Base-by-base conservation (phyloP, 495 filamentous ascomycete genomes). In the Apiosordaria backusii region DNA sequence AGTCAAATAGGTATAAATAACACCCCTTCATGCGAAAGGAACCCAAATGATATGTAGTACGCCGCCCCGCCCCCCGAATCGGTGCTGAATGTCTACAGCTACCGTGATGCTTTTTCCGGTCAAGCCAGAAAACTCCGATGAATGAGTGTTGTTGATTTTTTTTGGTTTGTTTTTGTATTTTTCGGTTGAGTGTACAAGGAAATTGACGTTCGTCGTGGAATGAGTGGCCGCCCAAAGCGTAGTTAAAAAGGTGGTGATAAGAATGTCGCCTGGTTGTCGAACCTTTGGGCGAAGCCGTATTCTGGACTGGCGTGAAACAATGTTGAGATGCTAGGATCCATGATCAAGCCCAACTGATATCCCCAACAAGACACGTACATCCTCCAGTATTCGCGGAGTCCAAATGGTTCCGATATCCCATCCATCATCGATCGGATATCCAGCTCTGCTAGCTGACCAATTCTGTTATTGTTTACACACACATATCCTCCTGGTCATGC, bases 391-490 rank as follows among this genome's bases (percentile, higher is more conserved):
- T 57, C 62, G 63, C 53, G 64, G 64, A 70, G 63, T 66, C 68
- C 73, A 77, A 68, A 77, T 75, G 65, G 61, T 57, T 53, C 67
- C 62, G 68, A 77, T 64, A 73, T 77, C 71, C 69, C 70, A 62
- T 75, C 65, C 61, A 55, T 55, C 27, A 58, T 68, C 52, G n/a
- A 74, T 35, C 29, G 59, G 70, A 68, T 73, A 75, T 75, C 71
- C 70, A 75, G 74, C 72, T 61, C 64, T 65, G 50, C 69, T 68
- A 65, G 70, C 66, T 67, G 74, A 66, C 65, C 67, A 68, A 71
- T 63, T 71, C 72, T 69, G 67, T 62, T 71, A 25, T 24, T 57
- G 57, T 59, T 45, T 68, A 70, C 64, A 67, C 72, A 68, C 63
- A 71, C 58, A 77, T 54, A 76, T 75, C 67, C 65, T 72, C 58